Evolutionary conservation across 768 basidiomycete genomes (phyloP), one percentile per base, ranked within the genome.

Genomic region (Rhodotorula graminis): DNA sequence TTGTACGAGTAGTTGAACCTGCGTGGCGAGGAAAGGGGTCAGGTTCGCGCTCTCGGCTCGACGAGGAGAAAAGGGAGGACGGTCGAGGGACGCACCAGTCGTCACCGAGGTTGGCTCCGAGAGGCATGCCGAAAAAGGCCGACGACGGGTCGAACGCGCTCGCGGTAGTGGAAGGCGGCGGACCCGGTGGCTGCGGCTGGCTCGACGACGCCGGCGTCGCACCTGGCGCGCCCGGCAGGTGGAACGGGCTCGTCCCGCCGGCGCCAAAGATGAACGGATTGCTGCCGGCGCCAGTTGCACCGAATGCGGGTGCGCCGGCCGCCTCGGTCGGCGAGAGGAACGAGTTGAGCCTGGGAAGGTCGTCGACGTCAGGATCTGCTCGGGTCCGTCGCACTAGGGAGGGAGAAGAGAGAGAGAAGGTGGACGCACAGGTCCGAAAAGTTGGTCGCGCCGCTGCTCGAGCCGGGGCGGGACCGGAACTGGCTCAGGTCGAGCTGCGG

Each of bases 121-220:
- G 55, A 3, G 75, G 74, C 61, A 75, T 67, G 33, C 70, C 74
- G 18, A 69, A 69, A 40, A 75, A 75, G 14, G 74, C 74, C 18
- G 70, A n/a, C 0, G 57, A 68, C 25, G 63, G 49, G 49, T 73
- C 72, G 62, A 73, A 65, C 31, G 58, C 29, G 29, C 29, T 27
- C 33, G 40, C 14, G 3, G 37, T 25, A 3, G 58, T 23, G 12
- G 40, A 29, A 10, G 56, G 29, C 15, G 31, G 33, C 56, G 6
- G n/a, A 4, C 8, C 14, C 55, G 29, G 16, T 29, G 11, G 55
- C 19, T 14, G 27, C 15, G 29, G 27, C 55, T 15, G 55, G 11
- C 5, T 49, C 50, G 50, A 23, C 23, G 18, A 16, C 21, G 19
- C 47, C 21, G 18, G 47, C 47, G 18, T 49, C 47, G 47, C 47